Conservation (phyloP, 768 basidiomycete species). For the Auricularia cornea region DNA sequence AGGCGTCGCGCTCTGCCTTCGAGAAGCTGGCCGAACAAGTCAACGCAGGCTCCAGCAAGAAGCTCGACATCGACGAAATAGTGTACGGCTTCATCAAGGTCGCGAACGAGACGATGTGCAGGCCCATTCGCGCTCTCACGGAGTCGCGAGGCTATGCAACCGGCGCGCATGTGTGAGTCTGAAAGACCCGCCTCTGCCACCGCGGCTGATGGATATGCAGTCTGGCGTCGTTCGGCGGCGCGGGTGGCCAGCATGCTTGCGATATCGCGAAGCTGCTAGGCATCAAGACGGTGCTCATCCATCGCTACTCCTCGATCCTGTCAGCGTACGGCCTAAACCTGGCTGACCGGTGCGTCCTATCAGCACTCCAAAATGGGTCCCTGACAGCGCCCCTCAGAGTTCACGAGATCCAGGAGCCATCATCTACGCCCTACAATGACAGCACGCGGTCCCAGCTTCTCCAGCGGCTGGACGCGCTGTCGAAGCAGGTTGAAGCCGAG, state of each 20-base stretch:
- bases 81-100: constrained; percentile 71
- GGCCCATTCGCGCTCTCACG: constrained; percentile 85
- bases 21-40: constrained; percentile 61
- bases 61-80: constrained; percentile 68
- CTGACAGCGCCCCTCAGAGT: no score
- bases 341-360: constrained; percentile 55
- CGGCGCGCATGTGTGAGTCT: constrained; percentile 53
- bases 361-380: no score
- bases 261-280: constrained; percentile 83
- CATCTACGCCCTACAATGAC: constrained; percentile 65
- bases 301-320: constrained; percentile 85
- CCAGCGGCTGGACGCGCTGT: constrained; percentile 61
- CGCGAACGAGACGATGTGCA: constrained; percentile 93
- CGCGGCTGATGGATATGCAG: constrained; percentile 6
- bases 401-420: constrained; percentile 84
- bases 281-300: constrained; percentile 81
- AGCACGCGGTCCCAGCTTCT: constrained; percentile 48
- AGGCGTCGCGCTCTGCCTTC: constrained; percentile 61
- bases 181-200: no score
- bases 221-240: constrained; percentile 65
- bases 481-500: constrained; percentile 51
- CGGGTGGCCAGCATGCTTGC: constrained; percentile 88
- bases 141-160: constrained; percentile 85
- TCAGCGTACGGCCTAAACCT: constrained; percentile 92
- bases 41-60: constrained; percentile 44